Evolutionary conservation across 2,329 filamentous ascomycete genomes (phyloP).

Genomic region (Diplodia mutila): DNA sequence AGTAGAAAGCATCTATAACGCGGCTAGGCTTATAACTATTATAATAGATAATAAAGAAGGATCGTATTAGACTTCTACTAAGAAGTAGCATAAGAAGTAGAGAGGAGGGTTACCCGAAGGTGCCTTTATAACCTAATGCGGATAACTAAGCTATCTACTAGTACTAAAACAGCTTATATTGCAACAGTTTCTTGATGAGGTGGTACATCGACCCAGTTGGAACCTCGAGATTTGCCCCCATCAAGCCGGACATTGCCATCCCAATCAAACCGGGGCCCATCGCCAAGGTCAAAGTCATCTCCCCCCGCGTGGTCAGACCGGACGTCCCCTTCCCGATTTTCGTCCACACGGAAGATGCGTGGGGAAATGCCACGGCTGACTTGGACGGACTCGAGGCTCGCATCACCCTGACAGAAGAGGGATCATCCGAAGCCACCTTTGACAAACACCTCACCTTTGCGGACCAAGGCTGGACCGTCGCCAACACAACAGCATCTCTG

Average conservation of each 20-base stretch:
- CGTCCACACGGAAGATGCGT: conserved; percentile 29
- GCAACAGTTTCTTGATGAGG: conserved; percentile 40
- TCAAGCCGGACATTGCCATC: conserved; percentile 38
- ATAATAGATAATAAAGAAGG: too few species aligned
- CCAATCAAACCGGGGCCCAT: conserved; percentile 32
- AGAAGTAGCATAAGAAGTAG: too few species aligned
- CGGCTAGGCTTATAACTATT: too few species aligned
- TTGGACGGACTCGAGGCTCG: not conserved
- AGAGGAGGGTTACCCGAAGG: too few species aligned
- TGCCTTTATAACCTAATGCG: too few species aligned
- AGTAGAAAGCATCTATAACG: too few species aligned
- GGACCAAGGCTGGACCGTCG: not conserved
- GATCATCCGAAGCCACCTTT: not conserved
- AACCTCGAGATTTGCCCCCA: conserved; percentile 41
- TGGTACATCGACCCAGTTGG: conserved; percentile 46
- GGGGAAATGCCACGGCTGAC: conserved; percentile 36
- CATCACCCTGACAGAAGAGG: not conserved
- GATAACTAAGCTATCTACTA: too few species aligned
- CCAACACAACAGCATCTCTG: not conserved
- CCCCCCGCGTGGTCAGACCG: conserved; percentile 28
- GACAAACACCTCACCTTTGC: not conserved
- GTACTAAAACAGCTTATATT: too few species aligned
- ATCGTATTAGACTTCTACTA: too few species aligned
- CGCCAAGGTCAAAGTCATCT: conserved; percentile 31
- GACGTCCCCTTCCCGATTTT: not conserved